Percentiles rank a stretch among this genome's conserved stretches.
phyloP scores from a whole-genome alignment of 2,329 filamentous ascomycete species.

The Colletotrichum liriopes region DNA sequence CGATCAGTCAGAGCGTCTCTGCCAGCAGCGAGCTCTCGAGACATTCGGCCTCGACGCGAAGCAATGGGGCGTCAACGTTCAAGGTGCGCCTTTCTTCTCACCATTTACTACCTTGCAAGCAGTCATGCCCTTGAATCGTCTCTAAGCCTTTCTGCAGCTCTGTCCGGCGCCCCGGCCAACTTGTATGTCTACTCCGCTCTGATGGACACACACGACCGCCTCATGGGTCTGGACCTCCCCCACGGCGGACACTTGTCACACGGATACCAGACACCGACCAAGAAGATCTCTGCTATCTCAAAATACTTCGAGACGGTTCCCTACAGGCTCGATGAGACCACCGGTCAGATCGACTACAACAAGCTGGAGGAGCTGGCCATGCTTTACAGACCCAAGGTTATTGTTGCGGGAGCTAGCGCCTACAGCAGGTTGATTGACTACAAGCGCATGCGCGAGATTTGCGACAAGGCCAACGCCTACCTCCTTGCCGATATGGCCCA shows the following conservation, averaged over 20 bases:
- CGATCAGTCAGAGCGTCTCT: slow-evolving; percentile 89
- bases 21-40: slow-evolving; percentile 90
- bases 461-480: slow-evolving; percentile 93
- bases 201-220: slow-evolving; percentile 90
- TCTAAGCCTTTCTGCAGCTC: slow-evolving; percentile 65
- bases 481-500: slow-evolving; percentile 97
- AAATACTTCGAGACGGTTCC: slow-evolving; percentile 99
- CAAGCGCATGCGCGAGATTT: slow-evolving; percentile 89
- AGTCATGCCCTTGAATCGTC: neutral
- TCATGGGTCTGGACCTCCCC: slow-evolving; percentile 97
- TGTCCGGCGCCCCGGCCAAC: slow-evolving; percentile 83
- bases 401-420: slow-evolving; percentile 94
- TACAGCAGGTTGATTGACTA: slow-evolving; percentile 98
- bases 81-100: slow-evolving; percentile 54
- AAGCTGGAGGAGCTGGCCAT: slow-evolving; percentile 89
- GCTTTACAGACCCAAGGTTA: slow-evolving; percentile 94
- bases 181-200: slow-evolving; percentile 96
- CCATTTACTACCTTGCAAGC: neutral
- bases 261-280: slow-evolving; percentile 95
- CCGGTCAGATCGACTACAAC: slow-evolving; percentile 95
- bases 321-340: slow-evolving; percentile 91
- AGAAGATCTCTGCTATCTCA: slow-evolving; percentile 97
- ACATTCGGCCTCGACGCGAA: slow-evolving; percentile 87
- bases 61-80: slow-evolving; percentile 98
- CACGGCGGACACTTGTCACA: slow-evolving; percentile 97